Evolutionary conservation across 257 asterid species (phyloP), one percentile per base, ranked within the genome.

Genomic region (Gentiana dahurica): DNA sequence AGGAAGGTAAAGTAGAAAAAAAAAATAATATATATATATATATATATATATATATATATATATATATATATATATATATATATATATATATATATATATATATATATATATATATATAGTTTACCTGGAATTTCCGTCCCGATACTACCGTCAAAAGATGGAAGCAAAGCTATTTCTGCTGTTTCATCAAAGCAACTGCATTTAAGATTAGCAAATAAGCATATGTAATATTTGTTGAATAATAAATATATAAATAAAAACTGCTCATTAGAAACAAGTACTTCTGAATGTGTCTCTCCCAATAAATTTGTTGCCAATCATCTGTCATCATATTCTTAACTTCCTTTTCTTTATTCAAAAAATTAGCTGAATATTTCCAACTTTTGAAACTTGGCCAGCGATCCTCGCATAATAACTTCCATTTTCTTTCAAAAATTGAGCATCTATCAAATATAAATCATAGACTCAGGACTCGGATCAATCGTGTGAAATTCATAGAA

Each of bases 221-320:
- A 41, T 9, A 13, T 2, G 52, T 48, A 68, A 37, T 34, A 54
- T 60, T 61, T 32, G 58, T 48, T 7, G 51, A 46, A 38, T 36
- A 33, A 15, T 32, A 47, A 68, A 65, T 15, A 34, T n/a, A 58
- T 59, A 51, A 56, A 38, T 68, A 52, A 60, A 60, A 33, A 45
- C 32, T 45, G 47, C 60, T 54, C 24, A 59, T 53, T 53, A 67
- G 48, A 60, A 51, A 36, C 50, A 46, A 67, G 67, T 81, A 89
- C 95, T 73, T 83, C 74, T 89, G 97, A 63, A 86, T 71, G 79
- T 89, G 95, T 57, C 80, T 61, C 79, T 86, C 89, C 97, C 94
- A 89, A 73, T 89, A 89, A 69, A 68, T 68, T 67, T 81, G 89
- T 64, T 65, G 85, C 95, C 95, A 89, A 63, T 83, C 92, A 66